phyloP scores from a whole-genome alignment of 108 stramenopile species.

The Aurantiochytrium sp. region DNA sequence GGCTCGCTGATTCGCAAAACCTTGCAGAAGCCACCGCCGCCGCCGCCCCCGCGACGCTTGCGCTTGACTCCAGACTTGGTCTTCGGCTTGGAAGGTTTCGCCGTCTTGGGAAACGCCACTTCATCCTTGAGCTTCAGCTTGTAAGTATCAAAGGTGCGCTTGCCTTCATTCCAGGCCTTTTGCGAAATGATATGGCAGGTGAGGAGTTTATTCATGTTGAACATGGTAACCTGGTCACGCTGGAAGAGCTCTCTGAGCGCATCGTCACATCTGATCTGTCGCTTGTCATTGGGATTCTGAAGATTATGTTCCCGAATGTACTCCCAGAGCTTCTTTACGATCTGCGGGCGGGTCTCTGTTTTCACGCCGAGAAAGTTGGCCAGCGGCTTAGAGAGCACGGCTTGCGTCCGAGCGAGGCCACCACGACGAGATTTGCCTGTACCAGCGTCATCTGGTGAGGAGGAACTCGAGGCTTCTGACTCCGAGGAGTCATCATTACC shows the following conservation, averaged over 20 bases:
- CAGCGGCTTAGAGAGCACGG: background rate
- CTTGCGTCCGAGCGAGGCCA: background rate
- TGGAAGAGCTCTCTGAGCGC: conserved; percentile 12
- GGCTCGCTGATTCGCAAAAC: background rate
- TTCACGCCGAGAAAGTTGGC: background rate
- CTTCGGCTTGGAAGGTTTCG: background rate
- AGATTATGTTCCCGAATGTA: conserved; percentile 27
- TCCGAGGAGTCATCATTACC: background rate
- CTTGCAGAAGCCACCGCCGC: background rate
- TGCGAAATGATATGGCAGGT: background rate
- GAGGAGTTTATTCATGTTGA: conserved; percentile 23
- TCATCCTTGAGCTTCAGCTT: background rate
- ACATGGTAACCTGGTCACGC: background rate
- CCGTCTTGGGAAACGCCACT: background rate
- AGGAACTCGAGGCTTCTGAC: background rate
- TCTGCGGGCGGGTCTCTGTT: conserved; percentile 17
- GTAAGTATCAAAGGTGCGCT: background rate
- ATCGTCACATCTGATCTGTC: conserved; percentile 27
- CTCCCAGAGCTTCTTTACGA: conserved; percentile 28
- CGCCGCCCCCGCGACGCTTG: background rate
- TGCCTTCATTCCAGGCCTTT: background rate
- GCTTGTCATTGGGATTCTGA: conserved; percentile 30
- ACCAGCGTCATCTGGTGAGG: background rate
- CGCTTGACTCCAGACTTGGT: background rate
- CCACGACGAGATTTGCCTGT: background rate